phyloP scores from a whole-genome alignment of 306 rosid species.

The Urtica urens region DNA sequence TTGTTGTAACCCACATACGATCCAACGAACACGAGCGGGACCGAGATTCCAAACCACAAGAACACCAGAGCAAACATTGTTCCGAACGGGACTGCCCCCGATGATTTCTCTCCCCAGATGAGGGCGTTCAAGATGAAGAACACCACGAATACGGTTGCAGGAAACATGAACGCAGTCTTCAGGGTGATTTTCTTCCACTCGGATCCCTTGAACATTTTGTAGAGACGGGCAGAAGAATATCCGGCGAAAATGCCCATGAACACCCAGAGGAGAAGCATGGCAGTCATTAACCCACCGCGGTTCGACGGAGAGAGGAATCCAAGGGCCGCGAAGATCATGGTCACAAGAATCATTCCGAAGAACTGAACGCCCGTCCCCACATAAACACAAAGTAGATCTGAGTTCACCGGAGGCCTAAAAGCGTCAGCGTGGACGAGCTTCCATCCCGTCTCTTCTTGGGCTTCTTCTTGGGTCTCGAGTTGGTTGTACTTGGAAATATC shows the following conservation, averaged over 20 bases:
- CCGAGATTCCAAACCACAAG: conserved; percentile 95
- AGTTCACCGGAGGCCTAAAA: conserved; percentile 66
- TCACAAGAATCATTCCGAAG: conserved; percentile 78
- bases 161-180: conserved; percentile 70
- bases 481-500: conserved; percentile 93
- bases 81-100: conserved; percentile 95
- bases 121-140: conserved; percentile 78
- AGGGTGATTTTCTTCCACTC: conserved; percentile 66
- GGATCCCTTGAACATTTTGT: conserved; percentile 64
- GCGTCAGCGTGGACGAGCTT: conserved; percentile 82
- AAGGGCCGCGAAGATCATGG: conserved; percentile 80
- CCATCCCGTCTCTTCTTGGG: conserved; percentile 92
- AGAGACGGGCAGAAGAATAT: conserved; percentile 54
- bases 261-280: conserved; percentile 87
- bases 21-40: conserved; percentile 72
- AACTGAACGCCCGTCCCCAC: conserved; percentile 92
- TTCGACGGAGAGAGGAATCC: conserved; percentile 86
- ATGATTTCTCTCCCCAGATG: conserved; percentile 84
- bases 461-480: conserved; percentile 84
- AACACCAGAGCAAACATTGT: conserved; percentile 90
- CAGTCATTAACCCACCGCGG: conserved; percentile 89
- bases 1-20: conserved; percentile 57
- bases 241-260: conserved; percentile 78
- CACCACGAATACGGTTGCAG: conserved; percentile 47
- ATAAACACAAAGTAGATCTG: conserved; percentile 68